phyloP scores from a whole-genome alignment of 352 stramenopile species.

The Phytophthora brassicae region DNA sequence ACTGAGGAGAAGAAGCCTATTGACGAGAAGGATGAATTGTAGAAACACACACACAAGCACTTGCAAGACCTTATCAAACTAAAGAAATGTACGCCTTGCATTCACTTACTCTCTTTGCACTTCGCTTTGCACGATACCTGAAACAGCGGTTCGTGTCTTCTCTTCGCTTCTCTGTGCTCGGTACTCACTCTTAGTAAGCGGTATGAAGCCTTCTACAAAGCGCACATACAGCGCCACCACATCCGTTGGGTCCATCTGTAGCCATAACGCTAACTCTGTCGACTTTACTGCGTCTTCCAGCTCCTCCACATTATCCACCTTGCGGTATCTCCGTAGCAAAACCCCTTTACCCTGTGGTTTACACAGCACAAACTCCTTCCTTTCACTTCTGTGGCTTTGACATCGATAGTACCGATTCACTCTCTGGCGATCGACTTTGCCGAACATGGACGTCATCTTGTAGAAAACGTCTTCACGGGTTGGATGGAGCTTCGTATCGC shows the following conservation, averaged over 20 bases:
- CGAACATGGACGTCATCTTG: constrained; percentile 62
- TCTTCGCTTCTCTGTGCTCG: constrained; percentile 12
- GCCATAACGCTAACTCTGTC: constrained; percentile 31
- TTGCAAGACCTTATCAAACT: constrained; percentile 30
- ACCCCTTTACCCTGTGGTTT: constrained; percentile 59
- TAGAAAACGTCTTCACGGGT: constrained; percentile 58
- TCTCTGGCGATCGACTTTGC: constrained; percentile 59
- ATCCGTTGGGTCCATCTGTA: constrained; percentile 35
- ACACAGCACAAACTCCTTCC: constrained; percentile 32
- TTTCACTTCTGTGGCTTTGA: constrained; percentile 6
- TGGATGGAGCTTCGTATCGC: constrained; percentile 36
- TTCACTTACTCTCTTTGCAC: constrained; percentile 4
- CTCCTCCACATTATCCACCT: constrained; percentile 11
- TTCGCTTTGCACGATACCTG: neutral
- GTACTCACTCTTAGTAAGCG: constrained; percentile 42
- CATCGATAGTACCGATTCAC: constrained; percentile 53
- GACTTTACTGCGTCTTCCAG: constrained; percentile 28
- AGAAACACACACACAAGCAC: constrained; percentile 41
- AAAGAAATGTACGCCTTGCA: constrained; percentile 29
- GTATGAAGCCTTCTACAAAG: constrained; percentile 46
- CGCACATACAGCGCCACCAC: constrained; percentile 36
- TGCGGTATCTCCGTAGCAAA: constrained; percentile 45
- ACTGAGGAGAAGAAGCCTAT: constrained; percentile 26
- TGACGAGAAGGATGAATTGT: constrained; percentile 58
- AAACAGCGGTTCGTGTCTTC: constrained; percentile 3